These are phyloP conservation scores for Ensete ventricosum DNA, from an alignment of 176 grass and related monocot genomes.

Conservation along the genomic window DNA sequence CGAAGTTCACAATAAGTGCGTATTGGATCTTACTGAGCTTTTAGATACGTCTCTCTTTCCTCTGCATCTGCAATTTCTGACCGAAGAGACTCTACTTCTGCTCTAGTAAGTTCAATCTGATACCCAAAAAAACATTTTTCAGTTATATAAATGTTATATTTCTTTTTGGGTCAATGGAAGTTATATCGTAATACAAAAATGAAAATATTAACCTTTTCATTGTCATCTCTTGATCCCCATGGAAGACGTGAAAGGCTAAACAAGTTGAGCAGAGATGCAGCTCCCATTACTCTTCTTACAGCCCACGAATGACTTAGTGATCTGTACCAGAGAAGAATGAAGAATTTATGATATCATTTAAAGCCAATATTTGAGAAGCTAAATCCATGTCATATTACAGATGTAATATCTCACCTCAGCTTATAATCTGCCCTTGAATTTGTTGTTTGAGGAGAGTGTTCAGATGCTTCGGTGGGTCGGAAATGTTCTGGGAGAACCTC, in stretches of 20 bases:
- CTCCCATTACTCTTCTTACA: slow-evolving; percentile 66
- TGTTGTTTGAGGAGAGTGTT: slow-evolving; percentile 30
- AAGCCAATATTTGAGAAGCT: not conserved
- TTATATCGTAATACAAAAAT: not conserved
- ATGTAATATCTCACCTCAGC: slow-evolving; percentile 40
- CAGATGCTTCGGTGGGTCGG: slow-evolving; percentile 33
- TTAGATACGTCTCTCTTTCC: slow-evolving; percentile 73
- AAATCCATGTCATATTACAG: not conserved
- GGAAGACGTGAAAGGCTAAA: slow-evolving; percentile 59
- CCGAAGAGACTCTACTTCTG: slow-evolving; percentile 63
- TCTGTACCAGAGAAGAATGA: slow-evolving; percentile 25
- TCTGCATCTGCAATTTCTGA: slow-evolving; percentile 65
- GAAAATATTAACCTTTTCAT: slow-evolving; percentile 56
- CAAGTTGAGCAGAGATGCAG: slow-evolving; percentile 58
- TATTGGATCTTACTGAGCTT: slow-evolving; percentile 63
- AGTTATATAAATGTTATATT: not conserved
- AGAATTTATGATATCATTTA: slow-evolving; percentile 11
- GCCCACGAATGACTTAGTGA: slow-evolving; percentile 37
- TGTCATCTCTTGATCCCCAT: slow-evolving; percentile 44
- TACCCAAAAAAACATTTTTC: not conserved
- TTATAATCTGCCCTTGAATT: slow-evolving; percentile 34
- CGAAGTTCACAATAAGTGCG: not conserved
- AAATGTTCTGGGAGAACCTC: slow-evolving; percentile 83
- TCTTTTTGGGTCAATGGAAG: not conserved
- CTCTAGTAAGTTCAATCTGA: slow-evolving; percentile 63